phyloP scores from a whole-genome alignment of 2,329 filamentous ascomycete species.

The Nothophoma quercina region DNA sequence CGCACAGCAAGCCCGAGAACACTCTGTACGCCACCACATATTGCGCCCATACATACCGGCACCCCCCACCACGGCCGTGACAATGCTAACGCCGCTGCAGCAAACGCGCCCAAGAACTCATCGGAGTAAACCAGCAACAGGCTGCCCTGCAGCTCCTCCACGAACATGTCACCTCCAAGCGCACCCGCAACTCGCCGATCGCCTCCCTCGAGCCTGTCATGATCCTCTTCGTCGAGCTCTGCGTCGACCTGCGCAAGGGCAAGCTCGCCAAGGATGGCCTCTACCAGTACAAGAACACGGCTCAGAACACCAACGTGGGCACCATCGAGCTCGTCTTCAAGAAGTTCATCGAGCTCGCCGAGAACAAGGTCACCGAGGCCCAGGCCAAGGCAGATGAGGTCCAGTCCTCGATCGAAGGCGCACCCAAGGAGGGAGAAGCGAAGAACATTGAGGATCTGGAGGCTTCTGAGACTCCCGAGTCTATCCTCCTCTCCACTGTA shows the following conservation, averaged over 20 bases:
- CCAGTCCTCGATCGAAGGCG: conserved; percentile 80
- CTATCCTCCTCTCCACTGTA: conserved; percentile 95
- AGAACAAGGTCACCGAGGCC: conserved; percentile 93
- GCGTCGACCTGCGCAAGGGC: conserved; percentile 96
- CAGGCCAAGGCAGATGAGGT: conserved; percentile 96
- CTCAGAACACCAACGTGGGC: conserved; percentile 97
- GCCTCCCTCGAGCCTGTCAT: conserved; percentile 96
- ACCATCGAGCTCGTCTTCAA: conserved; percentile 95
- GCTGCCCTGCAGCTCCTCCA: conserved; percentile 94
- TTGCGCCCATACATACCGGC: not conserved
- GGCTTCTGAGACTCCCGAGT: conserved; percentile 96
- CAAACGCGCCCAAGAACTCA: conserved; percentile 93
- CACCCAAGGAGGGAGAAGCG: conserved; percentile 72
- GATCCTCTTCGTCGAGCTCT: conserved; percentile 95
- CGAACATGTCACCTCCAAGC: conserved; percentile 98
- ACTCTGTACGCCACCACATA: conserved; percentile 65
- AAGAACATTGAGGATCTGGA: conserved; percentile 92
- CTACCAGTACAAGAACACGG: conserved; percentile 99
- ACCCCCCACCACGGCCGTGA: conserved; percentile 10
- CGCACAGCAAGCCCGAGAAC: conserved; percentile 98
- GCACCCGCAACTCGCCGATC: conserved; percentile 97
- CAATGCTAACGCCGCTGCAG: conserved; percentile 34
- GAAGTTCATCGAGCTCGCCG: conserved; percentile 96
- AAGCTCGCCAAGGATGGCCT: conserved; percentile 98
- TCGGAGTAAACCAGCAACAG: conserved; percentile 91